phyloP scores from a whole-genome alignment of 495 filamentous ascomycete species.

The Xylaria flabelliformis region DNA sequence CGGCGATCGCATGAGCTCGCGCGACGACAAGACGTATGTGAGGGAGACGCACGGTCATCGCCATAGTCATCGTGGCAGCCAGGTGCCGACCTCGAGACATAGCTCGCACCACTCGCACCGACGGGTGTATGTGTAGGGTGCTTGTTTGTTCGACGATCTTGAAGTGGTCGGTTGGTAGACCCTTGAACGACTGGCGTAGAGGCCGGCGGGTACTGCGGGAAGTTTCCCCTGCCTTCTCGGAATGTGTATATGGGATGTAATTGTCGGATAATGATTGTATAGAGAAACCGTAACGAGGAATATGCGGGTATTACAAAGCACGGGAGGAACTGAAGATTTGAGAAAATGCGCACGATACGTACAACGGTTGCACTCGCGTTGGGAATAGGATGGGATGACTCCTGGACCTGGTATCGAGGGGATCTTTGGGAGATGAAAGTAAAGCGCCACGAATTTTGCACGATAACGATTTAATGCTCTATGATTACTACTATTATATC shows the following conservation, averaged over 20 bases:
- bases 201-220: background rate
- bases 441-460: slow-evolving; percentile 7
- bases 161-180: background rate
- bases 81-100: slow-evolving; percentile 44
- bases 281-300: slow-evolving; percentile 2
- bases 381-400: background rate
- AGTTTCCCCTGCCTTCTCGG: background rate
- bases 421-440: background rate
- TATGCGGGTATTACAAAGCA: background rate
- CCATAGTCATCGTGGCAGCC: slow-evolving; percentile 53
- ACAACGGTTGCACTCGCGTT: background rate
- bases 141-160: background rate
- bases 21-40: slow-evolving; percentile 50
- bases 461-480: slow-evolving; percentile 24
- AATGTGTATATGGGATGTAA: slow-evolving; percentile 16
- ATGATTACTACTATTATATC: slow-evolving; percentile 20
- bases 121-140: slow-evolving; percentile 37
- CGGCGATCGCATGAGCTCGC: slow-evolving; percentile 46
- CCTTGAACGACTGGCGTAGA: background rate
- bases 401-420: background rate
- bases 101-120: slow-evolving; percentile 46
- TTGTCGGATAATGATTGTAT: slow-evolving; percentile 21
- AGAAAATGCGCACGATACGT: background rate
- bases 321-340: background rate
- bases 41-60: slow-evolving; percentile 52